phyloP scores from a whole-genome alignment of 2,329 filamentous ascomycete species.

The Ophiostoma novo-ulmi region DNA sequence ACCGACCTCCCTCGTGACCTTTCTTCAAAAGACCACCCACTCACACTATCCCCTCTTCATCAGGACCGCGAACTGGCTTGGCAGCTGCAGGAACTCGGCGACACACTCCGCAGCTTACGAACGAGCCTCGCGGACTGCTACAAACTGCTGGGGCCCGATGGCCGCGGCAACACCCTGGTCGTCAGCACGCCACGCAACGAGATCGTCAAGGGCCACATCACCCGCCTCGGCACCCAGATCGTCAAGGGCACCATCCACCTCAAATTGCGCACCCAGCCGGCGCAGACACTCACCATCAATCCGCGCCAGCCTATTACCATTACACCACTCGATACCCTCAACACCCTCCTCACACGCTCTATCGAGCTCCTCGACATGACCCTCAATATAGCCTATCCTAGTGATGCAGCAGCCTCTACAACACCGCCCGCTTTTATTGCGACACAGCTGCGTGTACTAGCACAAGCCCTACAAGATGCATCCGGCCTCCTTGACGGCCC shows the following conservation, averaged over 20 bases:
- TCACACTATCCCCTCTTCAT: constrained; percentile 33
- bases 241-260: constrained; percentile 82
- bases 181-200: constrained; percentile 84
- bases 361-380: constrained; percentile 78
- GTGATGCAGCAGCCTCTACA: neutral
- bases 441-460: constrained; percentile 52
- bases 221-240: constrained; percentile 81
- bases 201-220: constrained; percentile 86
- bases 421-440: constrained; percentile 41
- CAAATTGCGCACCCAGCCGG: constrained; percentile 63
- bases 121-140: constrained; percentile 82
- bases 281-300: constrained; percentile 46
- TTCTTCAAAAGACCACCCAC: neutral
- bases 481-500: constrained; percentile 52
- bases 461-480: constrained; percentile 51
- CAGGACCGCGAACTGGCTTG: constrained; percentile 52
- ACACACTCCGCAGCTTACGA: constrained; percentile 47
- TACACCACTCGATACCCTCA: constrained; percentile 63
- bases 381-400: constrained; percentile 50
- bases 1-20: neutral
- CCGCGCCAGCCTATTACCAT: constrained; percentile 53
- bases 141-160: constrained; percentile 56
- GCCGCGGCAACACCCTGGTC: constrained; percentile 65
- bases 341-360: constrained; percentile 73
- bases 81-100: constrained; percentile 48